Base-by-base conservation (phyloP, 352 stramenopile genomes). In the Phytopythium oedochilum region DNA sequence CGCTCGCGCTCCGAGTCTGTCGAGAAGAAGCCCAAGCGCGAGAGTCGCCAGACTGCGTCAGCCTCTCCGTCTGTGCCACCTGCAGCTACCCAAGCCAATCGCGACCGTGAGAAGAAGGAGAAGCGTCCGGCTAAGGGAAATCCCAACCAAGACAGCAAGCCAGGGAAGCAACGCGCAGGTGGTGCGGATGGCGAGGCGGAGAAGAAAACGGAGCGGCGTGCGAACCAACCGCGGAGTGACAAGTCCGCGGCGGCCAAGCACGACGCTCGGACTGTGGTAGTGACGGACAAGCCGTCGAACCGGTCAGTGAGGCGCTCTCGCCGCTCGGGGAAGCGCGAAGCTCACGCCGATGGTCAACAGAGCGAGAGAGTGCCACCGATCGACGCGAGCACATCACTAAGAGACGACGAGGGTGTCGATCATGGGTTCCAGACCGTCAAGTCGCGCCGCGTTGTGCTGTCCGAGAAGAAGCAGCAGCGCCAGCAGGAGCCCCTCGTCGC, bases 361-460 rank as follows among this genome's bases (percentile, higher is more conserved):
- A 20, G 9, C n/a, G 46, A 18, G 29, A 12, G 12, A 12, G 23
- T 0, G 9, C 5, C 20, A 12, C 14, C 14, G 2, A 17, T 20
- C 0, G 42, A 32, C 3, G 22, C 5, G 2, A 7, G 2, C 42
- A 28, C 14, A 22, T 10, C 40, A 4, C 1, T n/a, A 1, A 47
- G 63, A 49, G 38, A 32, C 3, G 40, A 57, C 17, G 26, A 61
- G 15, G 39, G 55, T 18, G 49, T 18, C 18, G 38, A 58, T 14
- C 40, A 50, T 15, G 60, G 48, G 3, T 71, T 71, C 42, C 48
- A 69, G 58, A 71, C 68, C 5, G 58, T 63, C 58, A 68, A 68
- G 53, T 61, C 64, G 14, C 60, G 61, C 14, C 68, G 61, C 18
- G 36, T 53, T 8, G 49, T 64, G 26, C 31, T 69, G 36, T 56